phyloP scores from a whole-genome alignment of 2,329 filamentous ascomycete species.

The Ceratocystis papillata region DNA sequence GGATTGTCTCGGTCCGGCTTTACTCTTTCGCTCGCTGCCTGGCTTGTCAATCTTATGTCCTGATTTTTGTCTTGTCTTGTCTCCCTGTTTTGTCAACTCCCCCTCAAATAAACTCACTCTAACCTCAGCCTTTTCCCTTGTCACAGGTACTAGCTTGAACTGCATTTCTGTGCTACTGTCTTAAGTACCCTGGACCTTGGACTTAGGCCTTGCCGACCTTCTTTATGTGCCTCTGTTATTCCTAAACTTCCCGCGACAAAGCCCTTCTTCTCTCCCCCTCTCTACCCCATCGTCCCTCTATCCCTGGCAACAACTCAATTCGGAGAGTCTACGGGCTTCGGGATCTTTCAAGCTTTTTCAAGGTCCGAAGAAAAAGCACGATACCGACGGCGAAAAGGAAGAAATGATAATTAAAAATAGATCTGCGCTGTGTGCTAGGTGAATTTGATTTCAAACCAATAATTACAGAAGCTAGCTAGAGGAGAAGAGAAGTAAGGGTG shows the following conservation, averaged over 20 bases:
- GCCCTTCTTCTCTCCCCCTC: background rate
- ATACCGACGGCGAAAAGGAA: no score
- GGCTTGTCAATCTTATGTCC: background rate
- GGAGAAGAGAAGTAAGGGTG: no score
- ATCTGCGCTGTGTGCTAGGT: no score
- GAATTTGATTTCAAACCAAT: no score
- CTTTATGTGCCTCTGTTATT: background rate
- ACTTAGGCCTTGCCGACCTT: background rate
- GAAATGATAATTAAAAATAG: no score
- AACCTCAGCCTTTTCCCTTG: background rate
- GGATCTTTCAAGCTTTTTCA: background rate
- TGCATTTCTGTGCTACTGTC: background rate
- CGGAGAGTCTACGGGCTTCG: constrained; percentile 5
- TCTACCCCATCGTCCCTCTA: background rate
- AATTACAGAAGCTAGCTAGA: no score
- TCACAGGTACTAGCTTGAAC: background rate
- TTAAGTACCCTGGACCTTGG: constrained; percentile 3
- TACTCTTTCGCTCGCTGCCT: background rate
- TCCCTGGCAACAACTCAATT: background rate
- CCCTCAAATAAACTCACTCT: background rate
- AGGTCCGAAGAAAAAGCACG: no score
- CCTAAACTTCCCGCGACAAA: constrained; percentile 7
- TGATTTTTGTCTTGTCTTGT: background rate
- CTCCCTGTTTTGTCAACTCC: background rate
- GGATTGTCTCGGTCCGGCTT: background rate